These are phyloP conservation scores for Thalassiosira livingstoniorum DNA, from an alignment of 352 stramenopile genomes.

Conservation along the genomic window DNA sequence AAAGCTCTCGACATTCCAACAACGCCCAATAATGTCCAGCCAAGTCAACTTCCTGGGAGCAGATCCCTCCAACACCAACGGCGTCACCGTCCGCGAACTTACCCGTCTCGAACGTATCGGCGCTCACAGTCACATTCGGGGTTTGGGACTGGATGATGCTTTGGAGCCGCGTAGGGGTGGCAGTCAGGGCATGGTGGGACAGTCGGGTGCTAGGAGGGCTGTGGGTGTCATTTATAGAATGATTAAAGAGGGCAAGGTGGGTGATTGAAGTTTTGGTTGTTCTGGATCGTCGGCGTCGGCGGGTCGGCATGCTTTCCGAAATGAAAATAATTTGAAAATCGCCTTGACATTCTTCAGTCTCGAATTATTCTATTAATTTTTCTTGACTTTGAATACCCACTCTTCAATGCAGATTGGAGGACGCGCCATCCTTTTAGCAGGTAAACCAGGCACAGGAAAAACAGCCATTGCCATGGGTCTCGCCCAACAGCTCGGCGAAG, in stretches of 20 bases:
- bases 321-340: too few species aligned
- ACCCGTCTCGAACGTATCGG: conserved; percentile 96
- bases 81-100: conserved; percentile 91
- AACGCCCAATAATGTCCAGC: conserved; percentile 5
- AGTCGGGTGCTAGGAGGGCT: conserved; percentile 91
- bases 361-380: too few species aligned
- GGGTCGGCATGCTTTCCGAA: too few species aligned
- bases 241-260: conserved; percentile 95
- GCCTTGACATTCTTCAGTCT: too few species aligned
- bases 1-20: background rate
- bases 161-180: conserved; percentile 91
- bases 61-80: background rate
- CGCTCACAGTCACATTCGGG: conserved; percentile 98
- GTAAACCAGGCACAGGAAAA: conserved; percentile 96
- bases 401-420: conserved; percentile 93
- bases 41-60: background rate
- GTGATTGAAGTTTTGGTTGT: background rate
- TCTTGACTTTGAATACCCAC: too few species aligned
- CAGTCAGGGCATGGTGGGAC: conserved; percentile 97
- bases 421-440: conserved; percentile 94
- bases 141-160: conserved; percentile 96
- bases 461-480: conserved; percentile 98
- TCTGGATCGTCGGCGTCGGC: too few species aligned
- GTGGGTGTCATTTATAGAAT: conserved; percentile 96
- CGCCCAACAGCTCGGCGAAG: conserved; percentile 95